Evolutionary conservation across 139 green algal species (phyloP).

Genomic region (Edaphochlamys debaryana): DNA sequence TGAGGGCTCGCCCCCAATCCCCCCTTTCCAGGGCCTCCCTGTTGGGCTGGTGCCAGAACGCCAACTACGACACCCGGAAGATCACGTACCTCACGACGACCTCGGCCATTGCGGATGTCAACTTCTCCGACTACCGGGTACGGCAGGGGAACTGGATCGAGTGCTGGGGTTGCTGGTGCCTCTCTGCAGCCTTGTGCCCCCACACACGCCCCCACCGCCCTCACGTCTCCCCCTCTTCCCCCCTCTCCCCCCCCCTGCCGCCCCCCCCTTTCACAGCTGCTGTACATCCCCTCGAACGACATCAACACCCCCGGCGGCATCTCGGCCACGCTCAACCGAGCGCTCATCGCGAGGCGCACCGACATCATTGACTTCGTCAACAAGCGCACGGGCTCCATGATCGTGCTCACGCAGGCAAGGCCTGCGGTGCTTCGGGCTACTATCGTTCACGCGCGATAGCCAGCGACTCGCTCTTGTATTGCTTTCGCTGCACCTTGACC

Average conservation of each 20-base stretch:
- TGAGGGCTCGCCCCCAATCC: too few species aligned
- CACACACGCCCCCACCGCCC: too few species aligned
- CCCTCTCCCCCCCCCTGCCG: too few species aligned
- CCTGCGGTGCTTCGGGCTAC: neutral
- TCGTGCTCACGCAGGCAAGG: neutral
- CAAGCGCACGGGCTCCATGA: neutral
- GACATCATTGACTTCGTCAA: neutral
- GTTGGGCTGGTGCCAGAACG: neutral
- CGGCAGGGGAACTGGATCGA: too few species aligned
- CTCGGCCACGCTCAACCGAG: neutral
- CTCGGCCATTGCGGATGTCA: neutral
- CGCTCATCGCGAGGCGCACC: neutral
- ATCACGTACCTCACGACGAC: neutral
- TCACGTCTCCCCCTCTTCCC: too few species aligned
- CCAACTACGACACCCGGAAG: neutral
- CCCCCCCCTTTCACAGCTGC: too few species aligned
- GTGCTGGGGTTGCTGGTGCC: too few species aligned
- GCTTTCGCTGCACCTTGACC: too few species aligned
- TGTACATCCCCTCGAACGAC: slow-evolving; percentile 2
- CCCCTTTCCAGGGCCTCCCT: neutral
- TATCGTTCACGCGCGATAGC: too few species aligned
- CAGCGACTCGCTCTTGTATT: too few species aligned
- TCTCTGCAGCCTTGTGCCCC: too few species aligned
- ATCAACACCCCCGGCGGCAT: neutral
- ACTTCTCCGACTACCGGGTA: neutral